Evolutionary conservation across 768 basidiomycete genomes (phyloP).

Genomic region (Pisolithus orientalis): DNA sequence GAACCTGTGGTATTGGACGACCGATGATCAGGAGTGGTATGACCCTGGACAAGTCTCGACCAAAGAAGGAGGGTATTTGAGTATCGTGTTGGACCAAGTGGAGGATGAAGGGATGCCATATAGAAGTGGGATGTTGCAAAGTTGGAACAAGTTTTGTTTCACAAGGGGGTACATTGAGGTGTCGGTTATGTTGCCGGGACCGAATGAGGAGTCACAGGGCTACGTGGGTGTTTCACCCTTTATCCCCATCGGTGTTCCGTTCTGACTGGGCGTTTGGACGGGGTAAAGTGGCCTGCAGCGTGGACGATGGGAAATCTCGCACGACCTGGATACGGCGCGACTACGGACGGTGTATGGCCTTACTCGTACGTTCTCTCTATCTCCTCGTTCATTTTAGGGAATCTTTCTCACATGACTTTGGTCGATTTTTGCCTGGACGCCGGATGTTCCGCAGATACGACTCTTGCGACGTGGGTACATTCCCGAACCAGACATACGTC

Average conservation of each 20-base stretch:
- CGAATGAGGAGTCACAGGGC: slow-evolving; percentile 42
- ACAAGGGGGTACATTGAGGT: slow-evolving; percentile 73
- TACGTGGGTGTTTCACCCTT: slow-evolving; percentile 30
- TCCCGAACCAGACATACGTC: slow-evolving; percentile 42
- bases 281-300: slow-evolving; percentile 66
- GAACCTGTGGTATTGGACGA: slow-evolving; percentile 68
- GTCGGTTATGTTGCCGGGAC: slow-evolving; percentile 50
- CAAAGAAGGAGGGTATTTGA: slow-evolving; percentile 48
- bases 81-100: slow-evolving; percentile 60
- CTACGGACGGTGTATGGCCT: slow-evolving; percentile 80
- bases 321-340: slow-evolving; percentile 71
- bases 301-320: slow-evolving; percentile 94
- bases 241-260: background rate
- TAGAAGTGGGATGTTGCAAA: slow-evolving; percentile 74
- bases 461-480: slow-evolving; percentile 53
- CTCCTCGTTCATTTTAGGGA: background rate
- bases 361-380: slow-evolving; percentile 48
- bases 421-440: background rate
- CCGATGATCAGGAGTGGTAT: slow-evolving; percentile 72
- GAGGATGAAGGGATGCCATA: slow-evolving; percentile 53
- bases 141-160: slow-evolving; percentile 91
- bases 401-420: background rate
- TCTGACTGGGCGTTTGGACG: background rate
- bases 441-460: slow-evolving; percentile 34
- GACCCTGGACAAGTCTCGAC: slow-evolving; percentile 64